A percentile compares a stretch with the other conserved stretches of the same genome.
Evolutionary conservation across 192 early-diverging fungal species (phyloP).

Genomic region (Rhizoclosmatium sp.): DNA sequence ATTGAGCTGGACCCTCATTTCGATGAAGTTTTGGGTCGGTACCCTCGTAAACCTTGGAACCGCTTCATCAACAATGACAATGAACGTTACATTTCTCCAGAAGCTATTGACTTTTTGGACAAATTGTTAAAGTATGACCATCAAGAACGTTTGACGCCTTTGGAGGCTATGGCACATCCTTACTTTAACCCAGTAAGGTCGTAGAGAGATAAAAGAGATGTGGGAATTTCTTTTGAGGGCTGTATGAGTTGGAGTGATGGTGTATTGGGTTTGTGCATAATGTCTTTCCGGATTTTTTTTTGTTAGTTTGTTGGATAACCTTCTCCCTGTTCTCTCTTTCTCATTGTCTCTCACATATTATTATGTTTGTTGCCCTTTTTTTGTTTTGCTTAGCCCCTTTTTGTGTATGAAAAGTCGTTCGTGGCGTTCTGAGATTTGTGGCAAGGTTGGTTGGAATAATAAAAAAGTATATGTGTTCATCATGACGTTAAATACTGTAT

Average conservation of each 20-base stretch:
- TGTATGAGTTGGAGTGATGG: no score
- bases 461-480: no score
- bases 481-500: no score
- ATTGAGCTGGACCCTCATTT: slow-evolving; percentile 90
- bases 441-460: no score
- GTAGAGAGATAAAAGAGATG: neutral
- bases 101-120: slow-evolving; percentile 91
- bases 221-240: neutral
- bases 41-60: slow-evolving; percentile 87
- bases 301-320: neutral
- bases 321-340: neutral
- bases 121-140: slow-evolving; percentile 93
- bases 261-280: neutral
- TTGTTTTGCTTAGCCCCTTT: no score
- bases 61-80: slow-evolving; percentile 88
- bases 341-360: neutral
- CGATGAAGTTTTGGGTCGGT: slow-evolving; percentile 93
- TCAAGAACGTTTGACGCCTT: slow-evolving; percentile 84
- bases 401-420: no score
- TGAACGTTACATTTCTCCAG: slow-evolving; percentile 79
- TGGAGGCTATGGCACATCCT: slow-evolving; percentile 89
- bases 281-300: neutral
- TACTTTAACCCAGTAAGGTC: slow-evolving; percentile 74
- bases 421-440: no score
- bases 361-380: no score